Evolutionary conservation across 768 basidiomycete genomes (phyloP), one percentile per base, ranked within the genome.

Genomic region (Pholiota conissans): DNA sequence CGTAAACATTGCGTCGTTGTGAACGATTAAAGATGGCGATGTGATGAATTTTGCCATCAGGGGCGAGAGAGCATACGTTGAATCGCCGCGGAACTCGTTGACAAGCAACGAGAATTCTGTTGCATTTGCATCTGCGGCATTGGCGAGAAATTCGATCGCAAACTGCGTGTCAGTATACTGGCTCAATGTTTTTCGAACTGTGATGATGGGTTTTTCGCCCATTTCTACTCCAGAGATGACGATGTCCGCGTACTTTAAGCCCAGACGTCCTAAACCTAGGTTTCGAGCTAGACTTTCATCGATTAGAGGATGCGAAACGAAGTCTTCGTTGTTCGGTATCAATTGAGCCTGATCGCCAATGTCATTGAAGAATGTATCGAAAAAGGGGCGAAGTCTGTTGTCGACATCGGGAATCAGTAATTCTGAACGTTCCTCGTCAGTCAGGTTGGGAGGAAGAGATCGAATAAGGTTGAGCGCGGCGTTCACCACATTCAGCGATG

Each of bases 71-170:
- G 52, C 27, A 6, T 13, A 61, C 32, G 46, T 34, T 2, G 27
- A 5, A 1, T 28, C 9, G 1, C 58, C 39, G 18, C 28, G 16
- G 34, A 52, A 54, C 11, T 74, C 66, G 55, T 82, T 78, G 5
- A 81, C 52, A 1, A 79, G 57, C 18, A 82, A 61, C 2, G 67
- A 62, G 57, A 84, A 80, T n/a, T 67, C 61, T 2, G 70, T 74
- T 0, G 83, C 83, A 9, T 66, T 65, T 0, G 82, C 83, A 61
- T 84, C 83, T 5, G 70, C 69, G 1, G 83, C 83, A 56, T 84
- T 84, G 0, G 83, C 83, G 5, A 84, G 56, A 60, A 83, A 82
- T 56, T 84, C 83, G 2, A 73, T 74, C 32, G 78, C 64, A 9
- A 81, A 72, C 52, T 83, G 79, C 6, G 71, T 68, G 6, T 71